phyloP scores from a whole-genome alignment of 2,329 filamentous ascomycete genomes.

The Dothistroma septosporum region DNA sequence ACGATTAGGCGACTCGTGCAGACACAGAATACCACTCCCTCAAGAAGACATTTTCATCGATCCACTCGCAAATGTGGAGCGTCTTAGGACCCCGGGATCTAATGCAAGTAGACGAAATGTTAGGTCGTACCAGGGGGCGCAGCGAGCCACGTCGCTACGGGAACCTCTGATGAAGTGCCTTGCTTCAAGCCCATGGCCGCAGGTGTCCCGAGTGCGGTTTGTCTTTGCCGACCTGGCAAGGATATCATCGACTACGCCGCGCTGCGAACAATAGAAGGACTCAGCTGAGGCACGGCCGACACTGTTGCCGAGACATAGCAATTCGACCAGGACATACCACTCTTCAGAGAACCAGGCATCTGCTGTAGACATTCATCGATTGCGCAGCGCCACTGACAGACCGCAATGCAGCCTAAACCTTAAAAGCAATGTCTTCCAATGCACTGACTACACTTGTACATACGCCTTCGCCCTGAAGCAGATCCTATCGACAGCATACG shows the following conservation, averaged over 20 bases:
- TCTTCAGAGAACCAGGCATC: background rate
- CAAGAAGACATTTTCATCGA: background rate
- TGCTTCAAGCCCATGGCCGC: background rate
- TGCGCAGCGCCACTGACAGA: background rate
- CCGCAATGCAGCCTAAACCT: background rate
- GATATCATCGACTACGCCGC: background rate
- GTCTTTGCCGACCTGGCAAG: background rate
- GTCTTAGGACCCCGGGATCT: background rate
- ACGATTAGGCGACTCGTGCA: background rate
- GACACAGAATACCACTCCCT: background rate
- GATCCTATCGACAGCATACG: slow-evolving; percentile 16
- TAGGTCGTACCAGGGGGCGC: background rate
- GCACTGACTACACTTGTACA: slow-evolving; percentile 5
- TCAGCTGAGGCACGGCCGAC: background rate
- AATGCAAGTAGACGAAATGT: slow-evolving; percentile 3
- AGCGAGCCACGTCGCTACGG: background rate
- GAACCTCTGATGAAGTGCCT: background rate
- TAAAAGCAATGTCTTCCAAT: background rate
- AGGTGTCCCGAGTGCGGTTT: background rate
- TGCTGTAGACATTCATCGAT: background rate
- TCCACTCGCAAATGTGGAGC: background rate
- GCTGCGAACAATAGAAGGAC: background rate
- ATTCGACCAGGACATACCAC: background rate
- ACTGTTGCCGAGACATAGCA: background rate
- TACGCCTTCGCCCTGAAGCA: slow-evolving; percentile 11